These are phyloP conservation scores for Cyclocybe cylindracea DNA, from an alignment of 768 basidiomycete species.

Conservation along the genomic window DNA sequence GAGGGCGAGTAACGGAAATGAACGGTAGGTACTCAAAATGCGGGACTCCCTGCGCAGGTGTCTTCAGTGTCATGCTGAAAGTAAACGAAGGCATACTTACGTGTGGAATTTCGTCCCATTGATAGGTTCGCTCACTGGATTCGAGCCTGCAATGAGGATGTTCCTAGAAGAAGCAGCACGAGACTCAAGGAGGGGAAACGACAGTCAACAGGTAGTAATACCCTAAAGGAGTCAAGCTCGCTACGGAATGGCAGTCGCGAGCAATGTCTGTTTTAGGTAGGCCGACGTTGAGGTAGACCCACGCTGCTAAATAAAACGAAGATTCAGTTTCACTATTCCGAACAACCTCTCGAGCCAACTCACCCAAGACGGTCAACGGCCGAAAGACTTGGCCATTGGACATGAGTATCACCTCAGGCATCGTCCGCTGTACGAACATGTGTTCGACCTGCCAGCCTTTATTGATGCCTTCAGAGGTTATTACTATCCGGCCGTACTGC, in stretches of 20 bases:
- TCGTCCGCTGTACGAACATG: slow-evolving; percentile 39
- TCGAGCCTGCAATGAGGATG: slow-evolving; percentile 41
- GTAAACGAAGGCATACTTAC: slow-evolving; percentile 4
- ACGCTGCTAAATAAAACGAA: slow-evolving; percentile 49
- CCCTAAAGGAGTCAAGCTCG: slow-evolving; percentile 53
- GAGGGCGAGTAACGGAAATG: slow-evolving; percentile 35
- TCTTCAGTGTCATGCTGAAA: neutral
- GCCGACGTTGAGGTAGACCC: slow-evolving; percentile 36
- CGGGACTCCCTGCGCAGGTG: slow-evolving; percentile 33
- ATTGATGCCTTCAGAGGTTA: slow-evolving; percentile 38
- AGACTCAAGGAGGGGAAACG: neutral
- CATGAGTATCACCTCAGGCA: slow-evolving; percentile 37
- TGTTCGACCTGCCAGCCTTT: slow-evolving; percentile 43
- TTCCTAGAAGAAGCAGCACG: slow-evolving; percentile 12
- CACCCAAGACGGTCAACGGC: slow-evolving; percentile 27
- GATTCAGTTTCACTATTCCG: slow-evolving; percentile 29
- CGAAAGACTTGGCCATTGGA: slow-evolving; percentile 41
- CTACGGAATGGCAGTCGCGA: slow-evolving; percentile 61
- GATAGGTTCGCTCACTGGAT: slow-evolving; percentile 36
- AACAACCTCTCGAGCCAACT: neutral
- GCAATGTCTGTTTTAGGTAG: slow-evolving; percentile 44
- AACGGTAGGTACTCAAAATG: slow-evolving; percentile 42
- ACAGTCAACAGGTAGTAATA: neutral
- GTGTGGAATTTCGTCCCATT: slow-evolving; percentile 25
- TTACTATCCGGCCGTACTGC: slow-evolving; percentile 40